phyloP scores from a whole-genome alignment of 2,329 filamentous ascomycete genomes.

The Cylindrodendrum hubeiense region DNA sequence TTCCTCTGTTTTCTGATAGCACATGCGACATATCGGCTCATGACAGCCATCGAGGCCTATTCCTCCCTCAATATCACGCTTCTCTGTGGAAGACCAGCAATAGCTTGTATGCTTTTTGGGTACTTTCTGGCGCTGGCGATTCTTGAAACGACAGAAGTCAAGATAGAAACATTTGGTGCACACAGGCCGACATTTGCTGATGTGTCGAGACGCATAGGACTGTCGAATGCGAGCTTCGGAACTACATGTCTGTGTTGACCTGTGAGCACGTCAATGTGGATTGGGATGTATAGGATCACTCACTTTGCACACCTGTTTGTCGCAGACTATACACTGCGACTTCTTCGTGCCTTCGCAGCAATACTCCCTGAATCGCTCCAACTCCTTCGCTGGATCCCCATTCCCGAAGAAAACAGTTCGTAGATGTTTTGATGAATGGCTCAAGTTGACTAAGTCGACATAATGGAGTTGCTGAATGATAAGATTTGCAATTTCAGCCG shows the following conservation, averaged over 20 bases:
- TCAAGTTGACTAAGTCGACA: slow-evolving; percentile 1
- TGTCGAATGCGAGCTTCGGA: neutral
- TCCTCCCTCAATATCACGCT: too few species aligned
- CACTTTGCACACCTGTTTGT: slow-evolving; percentile 8
- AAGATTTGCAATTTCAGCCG: neutral
- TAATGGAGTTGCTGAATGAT: slow-evolving; percentile 5
- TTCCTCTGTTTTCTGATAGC: neutral
- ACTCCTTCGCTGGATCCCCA: neutral
- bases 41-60: too few species aligned
- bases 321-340: slow-evolving; percentile 5
- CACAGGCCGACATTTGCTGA: neutral
- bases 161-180: slow-evolving; percentile 12
- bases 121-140: too few species aligned
- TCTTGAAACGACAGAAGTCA: neutral
- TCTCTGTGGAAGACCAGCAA: too few species aligned
- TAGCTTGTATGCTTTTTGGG: too few species aligned
- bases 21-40: neutral
- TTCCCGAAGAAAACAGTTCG: slow-evolving; percentile 5
- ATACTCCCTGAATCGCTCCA: neutral
- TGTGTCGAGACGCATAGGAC: neutral
- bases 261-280: too few species aligned
- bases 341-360: neutral
- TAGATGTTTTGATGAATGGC: slow-evolving; percentile 2
- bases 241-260: too few species aligned
- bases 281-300: neutral